These are phyloP conservation scores for Orbilia quercus DNA, from an alignment of 2,329 filamentous ascomycete genomes.

Conservation along the genomic window DNA sequence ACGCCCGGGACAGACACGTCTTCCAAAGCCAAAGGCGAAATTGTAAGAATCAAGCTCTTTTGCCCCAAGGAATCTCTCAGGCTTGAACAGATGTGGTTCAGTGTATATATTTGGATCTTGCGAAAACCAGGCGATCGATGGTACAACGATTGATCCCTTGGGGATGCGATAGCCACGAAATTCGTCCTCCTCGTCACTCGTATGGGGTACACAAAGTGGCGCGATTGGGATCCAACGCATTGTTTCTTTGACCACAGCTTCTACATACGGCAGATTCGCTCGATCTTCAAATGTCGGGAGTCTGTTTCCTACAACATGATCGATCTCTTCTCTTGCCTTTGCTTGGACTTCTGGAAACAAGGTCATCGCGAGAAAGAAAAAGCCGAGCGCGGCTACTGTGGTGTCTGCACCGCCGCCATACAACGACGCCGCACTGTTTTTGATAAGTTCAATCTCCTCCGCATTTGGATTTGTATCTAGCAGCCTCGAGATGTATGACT, in stretches of 20 bases:
- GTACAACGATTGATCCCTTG: constrained; percentile 68
- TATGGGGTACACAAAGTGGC: constrained; percentile 68
- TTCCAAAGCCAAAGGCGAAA: constrained; percentile 70
- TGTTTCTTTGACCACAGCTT: constrained; percentile 71
- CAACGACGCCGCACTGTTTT: constrained; percentile 64
- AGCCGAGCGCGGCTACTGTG: constrained; percentile 63
- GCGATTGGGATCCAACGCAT: constrained; percentile 71
- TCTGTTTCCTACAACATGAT: constrained; percentile 69
- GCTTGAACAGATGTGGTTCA: constrained; percentile 72
- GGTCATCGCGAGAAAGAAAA: constrained; percentile 64
- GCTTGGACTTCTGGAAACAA: constrained; percentile 68
- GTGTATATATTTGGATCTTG: constrained; percentile 72
- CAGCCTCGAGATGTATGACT: constrained; percentile 64
- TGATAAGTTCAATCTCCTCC: constrained; percentile 64
- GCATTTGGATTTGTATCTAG: constrained; percentile 64
- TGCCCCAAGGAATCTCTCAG: constrained; percentile 67
- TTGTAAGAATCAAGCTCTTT: constrained; percentile 64
- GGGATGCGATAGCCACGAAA: constrained; percentile 69
- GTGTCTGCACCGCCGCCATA: constrained; percentile 66
- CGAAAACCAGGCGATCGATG: constrained; percentile 69
- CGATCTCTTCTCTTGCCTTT: constrained; percentile 70
- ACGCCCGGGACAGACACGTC: constrained; percentile 71
- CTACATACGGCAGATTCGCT: constrained; percentile 67
- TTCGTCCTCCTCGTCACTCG: constrained; percentile 67
- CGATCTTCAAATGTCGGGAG: constrained; percentile 68